Base-by-base conservation (phyloP, 75 land plant species). In the Picea glauca region DNA sequence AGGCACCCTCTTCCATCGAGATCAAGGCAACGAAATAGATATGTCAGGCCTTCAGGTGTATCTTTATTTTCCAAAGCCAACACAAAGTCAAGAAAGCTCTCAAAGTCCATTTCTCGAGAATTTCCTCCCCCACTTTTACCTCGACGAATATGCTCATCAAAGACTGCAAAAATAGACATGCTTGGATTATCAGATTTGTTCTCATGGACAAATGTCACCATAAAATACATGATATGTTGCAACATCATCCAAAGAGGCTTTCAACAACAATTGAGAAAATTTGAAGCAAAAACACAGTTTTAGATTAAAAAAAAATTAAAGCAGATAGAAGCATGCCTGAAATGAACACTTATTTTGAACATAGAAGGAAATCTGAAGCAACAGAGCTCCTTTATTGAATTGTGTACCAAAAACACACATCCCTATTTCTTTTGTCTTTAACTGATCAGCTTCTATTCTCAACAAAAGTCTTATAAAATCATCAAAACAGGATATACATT, bases 81-180 rank as follows among this genome's bases (percentile, higher is more conserved):
- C 59, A 98, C 98, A 80, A 98, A 98, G 85, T 98, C 98, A 2
- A 98, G 89, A 76, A 98, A 98, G 83, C 99, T 98, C 46, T 95
- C 99, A 78, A 98, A 98, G 77, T 95, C 98, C 99, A 98, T 98
- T 88, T 98, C 99, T 18, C 99, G 90, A 73, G 90, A 81, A 79
- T 93, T 95, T 58, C 93, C 96, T 38, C 93, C 98, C 21, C 93
- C 89, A 78, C 77, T 82, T 85, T 92, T 93, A 13, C 96, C 86
- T 56, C 94, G 91, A 1, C 94, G 88, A 12, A 98, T 94, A 81
- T 98, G 99, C 65, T 98, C 99, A 89, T 98, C 99, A 90, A 95
- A 98, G 40, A 88, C 99, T 98, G 85, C 59, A 78, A 5, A 66
- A 62, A 62, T 20, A 74, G 5, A 78, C 14, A 13, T 54, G 62